Conservation (phyloP, 2,329 filamentous ascomycete species). For the Aspergillus brunneoviolaceus region DNA sequence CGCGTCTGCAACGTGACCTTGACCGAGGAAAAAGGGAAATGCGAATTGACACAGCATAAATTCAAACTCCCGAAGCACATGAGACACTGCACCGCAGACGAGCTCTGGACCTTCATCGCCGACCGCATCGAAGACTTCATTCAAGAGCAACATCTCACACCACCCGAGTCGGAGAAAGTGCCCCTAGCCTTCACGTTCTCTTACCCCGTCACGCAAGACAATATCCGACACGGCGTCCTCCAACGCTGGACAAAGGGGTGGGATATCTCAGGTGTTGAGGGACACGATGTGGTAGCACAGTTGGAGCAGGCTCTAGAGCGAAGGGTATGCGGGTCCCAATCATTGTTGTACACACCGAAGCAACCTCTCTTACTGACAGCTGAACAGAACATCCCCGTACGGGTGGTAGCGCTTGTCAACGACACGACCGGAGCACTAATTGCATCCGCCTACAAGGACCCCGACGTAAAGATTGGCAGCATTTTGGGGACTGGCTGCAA, state of each 20-base stretch:
- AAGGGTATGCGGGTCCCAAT: conserved; percentile 47
- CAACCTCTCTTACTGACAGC: not conserved
- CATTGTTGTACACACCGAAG: not conserved
- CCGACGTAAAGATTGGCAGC: conserved; percentile 83
- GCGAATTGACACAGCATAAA: conserved; percentile 83
- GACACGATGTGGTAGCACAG: conserved; percentile 78
- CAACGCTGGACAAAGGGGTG: conserved; percentile 94
- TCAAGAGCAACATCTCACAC: conserved; percentile 62
- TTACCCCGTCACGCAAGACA: conserved; percentile 81
- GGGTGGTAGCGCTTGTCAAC: conserved; percentile 83
- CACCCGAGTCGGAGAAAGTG: conserved; percentile 49
- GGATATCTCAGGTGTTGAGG: conserved; percentile 83
- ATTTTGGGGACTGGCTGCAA: conserved; percentile 97
- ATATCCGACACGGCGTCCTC: conserved; percentile 79
- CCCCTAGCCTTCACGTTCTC: conserved; percentile 87
- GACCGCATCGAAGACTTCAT: conserved; percentile 80
- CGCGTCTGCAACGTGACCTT: conserved; percentile 83
- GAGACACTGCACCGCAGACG: conserved; percentile 72
- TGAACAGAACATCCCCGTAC: conserved; percentile 72
- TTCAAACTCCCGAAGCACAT: conserved; percentile 81
- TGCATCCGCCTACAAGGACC: conserved; percentile 85
- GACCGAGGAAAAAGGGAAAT: conserved; percentile 74
- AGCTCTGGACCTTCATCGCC: conserved; percentile 85
- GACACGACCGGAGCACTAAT: conserved; percentile 93
- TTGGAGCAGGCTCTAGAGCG: conserved; percentile 71